Evolutionary conservation across 2,329 filamentous ascomycete species (phyloP).

Genomic region (Claviceps fusiformis): DNA sequence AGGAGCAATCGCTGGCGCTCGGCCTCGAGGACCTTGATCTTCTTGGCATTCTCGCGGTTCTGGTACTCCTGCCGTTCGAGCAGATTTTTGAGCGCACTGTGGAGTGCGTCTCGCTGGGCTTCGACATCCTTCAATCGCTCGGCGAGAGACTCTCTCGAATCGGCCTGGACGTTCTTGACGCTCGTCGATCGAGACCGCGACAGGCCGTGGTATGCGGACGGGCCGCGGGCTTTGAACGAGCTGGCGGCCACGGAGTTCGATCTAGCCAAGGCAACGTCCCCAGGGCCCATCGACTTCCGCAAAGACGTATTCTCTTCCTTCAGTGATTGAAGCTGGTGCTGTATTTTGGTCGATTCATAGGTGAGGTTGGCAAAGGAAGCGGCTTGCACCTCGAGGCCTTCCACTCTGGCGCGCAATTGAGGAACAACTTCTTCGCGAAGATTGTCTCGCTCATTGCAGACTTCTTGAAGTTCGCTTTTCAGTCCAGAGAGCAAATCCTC

Average conservation of each 20-base stretch:
- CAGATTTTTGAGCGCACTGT: slow-evolving; percentile 72
- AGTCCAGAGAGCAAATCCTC: slow-evolving; percentile 81
- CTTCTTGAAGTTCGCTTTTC: slow-evolving; percentile 65
- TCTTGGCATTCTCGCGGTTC: slow-evolving; percentile 71
- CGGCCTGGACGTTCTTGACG: slow-evolving; percentile 33
- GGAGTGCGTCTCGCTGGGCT: slow-evolving; percentile 82
- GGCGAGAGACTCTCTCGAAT: slow-evolving; percentile 55
- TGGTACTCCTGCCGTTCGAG: slow-evolving; percentile 78
- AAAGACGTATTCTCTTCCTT: slow-evolving; percentile 52
- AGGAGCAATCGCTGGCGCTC: slow-evolving; percentile 64
- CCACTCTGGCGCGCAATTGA: slow-evolving; percentile 59
- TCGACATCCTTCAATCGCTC: slow-evolving; percentile 87
- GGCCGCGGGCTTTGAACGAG: slow-evolving; percentile 26
- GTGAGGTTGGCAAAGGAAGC: slow-evolving; percentile 58
- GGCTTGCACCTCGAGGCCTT: slow-evolving; percentile 64
- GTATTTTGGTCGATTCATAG: slow-evolving; percentile 72
- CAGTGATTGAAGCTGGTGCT: slow-evolving; percentile 68
- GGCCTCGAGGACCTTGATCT: slow-evolving; percentile 58
- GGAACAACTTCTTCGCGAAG: slow-evolving; percentile 80
- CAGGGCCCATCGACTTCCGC: slow-evolving; percentile 22
- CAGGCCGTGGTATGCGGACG: slow-evolving; percentile 27
- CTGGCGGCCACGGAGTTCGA: slow-evolving; percentile 55
- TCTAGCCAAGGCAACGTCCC: slow-evolving; percentile 31
- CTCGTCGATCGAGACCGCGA: slow-evolving; percentile 52
- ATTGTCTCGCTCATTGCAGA: slow-evolving; percentile 82